Evolutionary conservation across 2,329 filamentous ascomycete genomes (phyloP), one percentile per base, ranked within the genome.

Genomic region (Phialophora verrucosa): DNA sequence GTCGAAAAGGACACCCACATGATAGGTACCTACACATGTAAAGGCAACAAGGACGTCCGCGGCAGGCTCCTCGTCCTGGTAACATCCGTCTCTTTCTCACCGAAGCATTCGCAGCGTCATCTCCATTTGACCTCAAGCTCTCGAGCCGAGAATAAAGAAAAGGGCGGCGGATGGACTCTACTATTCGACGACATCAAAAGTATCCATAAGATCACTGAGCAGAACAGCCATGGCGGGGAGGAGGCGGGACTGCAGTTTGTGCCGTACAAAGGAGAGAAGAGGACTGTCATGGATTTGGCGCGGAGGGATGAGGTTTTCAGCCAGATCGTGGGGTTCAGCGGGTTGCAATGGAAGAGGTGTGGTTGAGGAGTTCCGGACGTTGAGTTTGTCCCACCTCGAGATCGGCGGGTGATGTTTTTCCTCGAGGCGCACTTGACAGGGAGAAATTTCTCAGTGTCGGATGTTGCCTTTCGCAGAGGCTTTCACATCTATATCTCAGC

Each of bases 241-340:
- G 49, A 51, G 49, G 49, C 20, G 4, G 49, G 49, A 12, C 49
- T 51, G 12, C 10, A 51, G 23, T 51, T 51, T 51, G 20, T 23
- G 25, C 20, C 20, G 20, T 51, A 25, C 12, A 6, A 51, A 4
- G 49, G 49, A 11, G 49, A 51, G 25, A 51, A 51, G 23, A 51
- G 49, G 20, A 25, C 10, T 8, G 55, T 50, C 2, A 4, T 31
- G 38, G 6, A 62, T 17, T 23, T 68, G 50, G 44, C 17, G 6
- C 12, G 20, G 1, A 58, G 66, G 14, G 59, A 68, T 49, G 51
- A 66, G 66, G 62, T 66, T 1, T 68, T 68, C 20, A 51, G 49
- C 14, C 66, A 68, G 56, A 65, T 68, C 20, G 31, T 68, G 23
- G 66, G 66, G 17, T 68, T 62, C n/a, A 68, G 63, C 47, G 47